These are phyloP conservation scores for Cucurbitaria berberidis DNA, from an alignment of 2,329 filamentous ascomycete species.

Conservation along the genomic window DNA sequence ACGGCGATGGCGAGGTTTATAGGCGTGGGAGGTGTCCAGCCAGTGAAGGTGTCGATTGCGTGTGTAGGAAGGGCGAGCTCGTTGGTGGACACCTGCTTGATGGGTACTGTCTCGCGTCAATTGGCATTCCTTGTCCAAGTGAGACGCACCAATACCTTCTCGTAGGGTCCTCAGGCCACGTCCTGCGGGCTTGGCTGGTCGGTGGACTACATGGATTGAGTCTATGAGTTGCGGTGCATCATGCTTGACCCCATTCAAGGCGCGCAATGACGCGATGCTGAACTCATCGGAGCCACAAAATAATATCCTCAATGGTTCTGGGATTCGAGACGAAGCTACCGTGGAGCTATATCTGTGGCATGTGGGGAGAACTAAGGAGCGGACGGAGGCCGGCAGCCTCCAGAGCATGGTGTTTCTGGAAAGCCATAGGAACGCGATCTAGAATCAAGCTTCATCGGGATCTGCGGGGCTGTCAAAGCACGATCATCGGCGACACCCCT, in stretches of 20 bases:
- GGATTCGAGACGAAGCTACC: constrained; percentile 2
- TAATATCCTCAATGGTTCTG: constrained; percentile 75
- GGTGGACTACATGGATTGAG: constrained; percentile 85
- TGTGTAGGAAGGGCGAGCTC: constrained; percentile 71
- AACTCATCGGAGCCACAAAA: constrained; percentile 96
- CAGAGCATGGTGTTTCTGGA: constrained; percentile 14
- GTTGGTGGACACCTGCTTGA: constrained; percentile 67
- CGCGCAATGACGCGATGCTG: constrained; percentile 77
- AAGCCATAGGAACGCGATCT: not conserved
- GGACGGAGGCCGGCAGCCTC: constrained; percentile 31
- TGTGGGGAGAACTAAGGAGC: constrained; percentile 16
- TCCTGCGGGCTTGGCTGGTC: constrained; percentile 78
- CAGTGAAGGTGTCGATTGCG: constrained; percentile 79
- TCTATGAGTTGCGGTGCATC: constrained; percentile 46
- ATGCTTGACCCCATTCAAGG: constrained; percentile 67
- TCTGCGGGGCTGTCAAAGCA: constrained; percentile 10
- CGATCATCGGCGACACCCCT: not conserved
- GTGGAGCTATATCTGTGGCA: constrained; percentile 18
- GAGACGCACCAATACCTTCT: constrained; percentile 60
- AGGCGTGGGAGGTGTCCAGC: constrained; percentile 64
- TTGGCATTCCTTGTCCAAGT: not conserved
- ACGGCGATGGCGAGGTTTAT: constrained; percentile 84
- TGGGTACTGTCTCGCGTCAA: constrained; percentile 65
- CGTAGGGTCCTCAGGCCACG: constrained; percentile 72
- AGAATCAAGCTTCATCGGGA: constrained; percentile 6